A percentile compares a stretch with the other conserved stretches of the same genome.
These are phyloP conservation scores for Sporothrix protearum DNA, from an alignment of 2,329 filamentous ascomycete genomes.

Conservation along the genomic window DNA sequence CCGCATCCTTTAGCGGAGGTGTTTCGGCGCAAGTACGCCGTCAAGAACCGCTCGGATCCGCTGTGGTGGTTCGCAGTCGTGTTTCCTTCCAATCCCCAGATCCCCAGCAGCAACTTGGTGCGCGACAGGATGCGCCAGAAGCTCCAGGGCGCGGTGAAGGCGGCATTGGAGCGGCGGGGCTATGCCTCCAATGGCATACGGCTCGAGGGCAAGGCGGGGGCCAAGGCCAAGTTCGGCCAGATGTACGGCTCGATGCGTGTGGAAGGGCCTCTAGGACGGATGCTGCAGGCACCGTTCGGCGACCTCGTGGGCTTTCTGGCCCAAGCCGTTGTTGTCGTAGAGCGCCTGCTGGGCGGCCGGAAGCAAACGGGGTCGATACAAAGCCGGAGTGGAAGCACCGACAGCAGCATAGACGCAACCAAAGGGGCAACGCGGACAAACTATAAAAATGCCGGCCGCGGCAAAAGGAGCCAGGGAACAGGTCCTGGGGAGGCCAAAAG, in stretches of 20 bases:
- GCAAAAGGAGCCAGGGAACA: no score
- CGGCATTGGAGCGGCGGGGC: constrained; percentile 30
- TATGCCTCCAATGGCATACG: constrained; percentile 29
- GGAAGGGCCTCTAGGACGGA: not conserved
- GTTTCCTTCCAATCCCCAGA: not conserved
- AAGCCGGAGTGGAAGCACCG: not conserved
- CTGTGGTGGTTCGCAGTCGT: constrained; percentile 28
- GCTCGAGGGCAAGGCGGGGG: not conserved
- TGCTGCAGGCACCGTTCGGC: constrained; percentile 15
- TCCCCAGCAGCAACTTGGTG: constrained; percentile 11
- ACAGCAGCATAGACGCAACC: no score
- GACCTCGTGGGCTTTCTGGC: constrained; percentile 23
- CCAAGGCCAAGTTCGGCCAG: not conserved
- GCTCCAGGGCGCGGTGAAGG: constrained; percentile 27
- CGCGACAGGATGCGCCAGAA: constrained; percentile 22
- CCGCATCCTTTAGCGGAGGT: constrained; percentile 30
- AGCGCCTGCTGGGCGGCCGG: constrained; percentile 18
- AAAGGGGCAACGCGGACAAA: not conserved
- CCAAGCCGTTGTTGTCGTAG: constrained; percentile 22
- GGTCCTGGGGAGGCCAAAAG: no score
- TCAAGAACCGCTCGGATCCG: constrained; percentile 29
- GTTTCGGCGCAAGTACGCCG: constrained; percentile 34
- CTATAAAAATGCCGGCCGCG: no score
- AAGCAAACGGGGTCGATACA: no score
- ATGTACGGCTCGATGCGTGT: constrained; percentile 29